Base-by-base conservation (phyloP, 495 filamentous ascomycete genomes). In the Neurospora africana region DNA sequence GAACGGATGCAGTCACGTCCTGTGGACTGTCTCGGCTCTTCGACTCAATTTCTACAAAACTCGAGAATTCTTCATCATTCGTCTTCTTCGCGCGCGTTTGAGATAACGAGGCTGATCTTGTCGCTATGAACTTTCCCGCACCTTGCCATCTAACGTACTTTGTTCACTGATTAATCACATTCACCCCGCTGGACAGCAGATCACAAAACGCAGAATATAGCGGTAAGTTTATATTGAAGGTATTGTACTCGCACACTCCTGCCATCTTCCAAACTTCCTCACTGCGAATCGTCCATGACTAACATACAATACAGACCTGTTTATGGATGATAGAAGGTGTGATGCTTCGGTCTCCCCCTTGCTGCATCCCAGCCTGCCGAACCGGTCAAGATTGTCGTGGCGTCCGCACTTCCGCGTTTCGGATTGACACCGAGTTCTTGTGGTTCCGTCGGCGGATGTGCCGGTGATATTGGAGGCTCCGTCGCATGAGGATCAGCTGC, bases 261-360 rank as follows among this genome's bases (percentile, higher is more conserved):
- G 53, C 4, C 23, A 61, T 6, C 13, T 9, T 8, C 53, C 0
- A 30, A 13, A 33, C 3, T 3, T 10, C 9, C 21, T 27, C 15
- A 27, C 4, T 0, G 4, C 44, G 0, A 21, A n/a, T n/a, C n/a
- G n/a, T n/a, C n/a, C n/a, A n/a, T n/a, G n/a, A n/a, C n/a, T 33
- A 65, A 65, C 15, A 30, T 6, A 33, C 53, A 1, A 3, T 10
- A 1, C 19, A 4, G 6, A 68, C 68, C 43, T 7, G 38, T 33
- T 71, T 36, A 77, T 39, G 75, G 72, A 75, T 76, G 74, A 71
- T 77, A 77, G 68, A 69, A 77, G 11, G 76, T 77, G 37, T 72
- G 39, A 41, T 77, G 76, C 69, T 58, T 69, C 65, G 69, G 73
- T 39, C 75, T 69, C 40, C 73, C 73, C 69, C 68, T 27, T 37